A percentile compares a stretch with the other conserved stretches of the same genome.
phyloP scores from a whole-genome alignment of 306 rosid species.

The Dryas octopetala region DNA sequence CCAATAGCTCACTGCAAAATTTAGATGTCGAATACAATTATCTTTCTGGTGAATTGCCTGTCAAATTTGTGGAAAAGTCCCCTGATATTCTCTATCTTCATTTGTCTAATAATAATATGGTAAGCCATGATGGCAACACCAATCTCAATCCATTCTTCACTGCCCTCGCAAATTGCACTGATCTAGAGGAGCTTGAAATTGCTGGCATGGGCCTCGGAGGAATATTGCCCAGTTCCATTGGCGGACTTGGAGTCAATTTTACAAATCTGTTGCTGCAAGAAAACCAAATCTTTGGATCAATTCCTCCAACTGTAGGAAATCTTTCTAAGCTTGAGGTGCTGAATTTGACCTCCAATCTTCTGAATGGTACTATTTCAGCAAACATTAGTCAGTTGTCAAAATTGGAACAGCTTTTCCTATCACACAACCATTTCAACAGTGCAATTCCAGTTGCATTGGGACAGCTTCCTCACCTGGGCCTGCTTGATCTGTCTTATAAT shows the following conservation, averaged over 20 bases:
- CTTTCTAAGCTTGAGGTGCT: constrained; percentile 43
- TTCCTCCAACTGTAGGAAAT: constrained; percentile 51
- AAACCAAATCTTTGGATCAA: constrained; percentile 58
- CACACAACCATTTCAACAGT: constrained; percentile 47
- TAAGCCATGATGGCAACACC: constrained; percentile 52
- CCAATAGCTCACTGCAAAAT: constrained; percentile 29
- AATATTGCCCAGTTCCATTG: constrained; percentile 39
- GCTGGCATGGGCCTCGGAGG: constrained; percentile 71
- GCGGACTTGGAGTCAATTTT: constrained; percentile 29
- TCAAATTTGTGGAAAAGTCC: constrained; percentile 32
- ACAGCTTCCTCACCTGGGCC: constrained; percentile 43
- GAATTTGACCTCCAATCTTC: constrained; percentile 58
- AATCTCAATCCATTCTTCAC: constrained; percentile 58
- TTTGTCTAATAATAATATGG: constrained; percentile 54
- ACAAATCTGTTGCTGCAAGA: constrained; percentile 41
- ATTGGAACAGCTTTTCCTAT: constrained; percentile 55
- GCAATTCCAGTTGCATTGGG: constrained; percentile 44
- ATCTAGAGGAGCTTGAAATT: constrained; percentile 57
- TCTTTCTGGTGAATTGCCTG: constrained; percentile 56
- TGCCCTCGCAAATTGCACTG: constrained; percentile 52
- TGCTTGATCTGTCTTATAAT: constrained; percentile 60
- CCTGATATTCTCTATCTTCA: constrained; percentile 44
- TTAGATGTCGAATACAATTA: constrained; percentile 59
- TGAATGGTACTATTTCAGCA: constrained; percentile 49
- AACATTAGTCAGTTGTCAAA: constrained; percentile 35